Conservation (phyloP, 1,284 basidiomycete genomes). For the Rhodotorula sp. region DNA sequence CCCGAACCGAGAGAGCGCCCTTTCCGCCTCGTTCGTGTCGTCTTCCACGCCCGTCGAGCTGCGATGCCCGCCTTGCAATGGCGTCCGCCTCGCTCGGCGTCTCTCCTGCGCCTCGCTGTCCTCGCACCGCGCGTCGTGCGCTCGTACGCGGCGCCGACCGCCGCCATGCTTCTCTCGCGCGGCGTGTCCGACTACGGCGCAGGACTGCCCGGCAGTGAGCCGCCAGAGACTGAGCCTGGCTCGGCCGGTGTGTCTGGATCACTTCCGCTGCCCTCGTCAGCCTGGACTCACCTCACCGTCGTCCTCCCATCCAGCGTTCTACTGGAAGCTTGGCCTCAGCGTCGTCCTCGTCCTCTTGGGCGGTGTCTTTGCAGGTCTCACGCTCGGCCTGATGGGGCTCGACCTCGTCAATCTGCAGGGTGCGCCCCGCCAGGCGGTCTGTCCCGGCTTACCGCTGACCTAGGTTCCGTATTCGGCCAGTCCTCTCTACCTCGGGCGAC, state of each 20-base stretch:
- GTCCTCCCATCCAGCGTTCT: conserved; percentile 18
- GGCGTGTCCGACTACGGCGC: neutral
- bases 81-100: neutral
- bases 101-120: conserved; percentile 11
- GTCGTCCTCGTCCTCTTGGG: conserved; percentile 39
- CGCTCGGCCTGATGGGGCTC: conserved; percentile 61
- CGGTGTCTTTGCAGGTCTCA: conserved; percentile 57
- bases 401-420: conserved; percentile 80
- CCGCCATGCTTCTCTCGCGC: neutral
- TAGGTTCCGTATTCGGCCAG: conserved; percentile 51
- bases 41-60: neutral
- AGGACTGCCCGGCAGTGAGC: neutral
- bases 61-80: neutral
- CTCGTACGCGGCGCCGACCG: conserved; percentile 15
- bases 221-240: conserved; percentile 7
- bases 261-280: too few relatives aligned
- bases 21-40: neutral
- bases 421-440: neutral
- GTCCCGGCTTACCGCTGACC: neutral
- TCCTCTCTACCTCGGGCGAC: conserved; percentile 51
- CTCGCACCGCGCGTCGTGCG: conserved; percentile 2
- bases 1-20: neutral
- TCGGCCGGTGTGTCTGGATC: neutral
- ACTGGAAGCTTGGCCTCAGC: conserved; percentile 31
- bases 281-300: neutral